Conservation (phyloP, 2,329 filamentous ascomycete genomes). For the Fusarium anguioides region DNA sequence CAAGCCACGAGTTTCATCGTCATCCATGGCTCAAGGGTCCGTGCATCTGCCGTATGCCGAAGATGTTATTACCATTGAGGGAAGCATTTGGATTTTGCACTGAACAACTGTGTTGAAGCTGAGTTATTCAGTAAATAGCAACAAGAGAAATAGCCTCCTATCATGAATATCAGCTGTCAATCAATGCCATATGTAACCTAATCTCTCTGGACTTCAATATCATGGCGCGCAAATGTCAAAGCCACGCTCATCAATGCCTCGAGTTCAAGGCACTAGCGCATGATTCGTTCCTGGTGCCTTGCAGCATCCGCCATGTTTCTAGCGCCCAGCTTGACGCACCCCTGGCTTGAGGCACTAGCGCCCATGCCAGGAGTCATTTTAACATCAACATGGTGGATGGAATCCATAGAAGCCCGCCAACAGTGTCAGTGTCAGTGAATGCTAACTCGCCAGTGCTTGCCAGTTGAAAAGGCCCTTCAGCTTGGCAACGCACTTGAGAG, state of each 20-base stretch:
- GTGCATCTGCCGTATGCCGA: conserved; percentile 27
- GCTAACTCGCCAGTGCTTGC: conserved; percentile 24
- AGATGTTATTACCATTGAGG: neutral
- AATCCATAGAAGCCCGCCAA: too few relatives aligned
- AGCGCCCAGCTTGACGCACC: conserved; percentile 22
- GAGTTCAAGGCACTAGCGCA: conserved; percentile 7
- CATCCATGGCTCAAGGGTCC: conserved; percentile 13
- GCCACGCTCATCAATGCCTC: conserved; percentile 8
- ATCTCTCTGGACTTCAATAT: conserved; percentile 22
- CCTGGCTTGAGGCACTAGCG: conserved; percentile 30
- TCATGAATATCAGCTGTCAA: neutral
- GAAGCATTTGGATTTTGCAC: neutral
- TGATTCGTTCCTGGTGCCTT: conserved; percentile 40
- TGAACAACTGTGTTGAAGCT: neutral
- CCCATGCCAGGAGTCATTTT: conserved; percentile 30
- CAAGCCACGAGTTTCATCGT: conserved; percentile 30
- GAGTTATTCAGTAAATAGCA: neutral
- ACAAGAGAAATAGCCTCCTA: neutral
- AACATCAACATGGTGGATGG: neutral
- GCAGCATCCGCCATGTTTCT: conserved; percentile 32
- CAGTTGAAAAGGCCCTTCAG: conserved; percentile 19
- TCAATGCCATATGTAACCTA: neutral
- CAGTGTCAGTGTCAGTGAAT: neutral
- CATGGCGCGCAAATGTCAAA: conserved; percentile 3
- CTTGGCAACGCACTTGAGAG: conserved; percentile 27